phyloP scores from a whole-genome alignment of 345 rosid genomes.

The Theobroma cacao region DNA sequence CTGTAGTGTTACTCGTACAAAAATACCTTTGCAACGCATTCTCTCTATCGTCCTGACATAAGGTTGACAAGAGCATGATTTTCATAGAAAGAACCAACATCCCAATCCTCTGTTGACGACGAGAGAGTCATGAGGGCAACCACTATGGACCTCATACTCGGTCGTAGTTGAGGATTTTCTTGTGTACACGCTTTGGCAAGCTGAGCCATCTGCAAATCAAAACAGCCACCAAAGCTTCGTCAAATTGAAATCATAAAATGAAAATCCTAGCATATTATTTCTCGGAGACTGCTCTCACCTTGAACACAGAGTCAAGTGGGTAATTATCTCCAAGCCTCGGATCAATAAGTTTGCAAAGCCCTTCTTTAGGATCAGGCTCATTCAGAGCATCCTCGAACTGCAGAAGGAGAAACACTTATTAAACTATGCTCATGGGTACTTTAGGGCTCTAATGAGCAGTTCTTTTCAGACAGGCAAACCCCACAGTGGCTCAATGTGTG shows the following conservation, averaged over 20 bases:
- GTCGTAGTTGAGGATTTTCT: conserved; percentile 74
- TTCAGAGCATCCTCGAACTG: conserved; percentile 79
- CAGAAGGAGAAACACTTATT: neutral
- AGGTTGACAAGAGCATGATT: conserved; percentile 67
- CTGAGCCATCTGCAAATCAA: conserved; percentile 73
- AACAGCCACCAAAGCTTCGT: conserved; percentile 3
- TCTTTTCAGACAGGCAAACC: neutral
- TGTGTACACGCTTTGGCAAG: conserved; percentile 87
- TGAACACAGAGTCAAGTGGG: conserved; percentile 64
- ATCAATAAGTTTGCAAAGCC: conserved; percentile 59
- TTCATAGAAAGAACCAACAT: conserved; percentile 61
- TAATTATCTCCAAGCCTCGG: conserved; percentile 72
- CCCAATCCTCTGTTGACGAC: conserved; percentile 84
- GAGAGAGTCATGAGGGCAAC: conserved; percentile 86
- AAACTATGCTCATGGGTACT: neutral
- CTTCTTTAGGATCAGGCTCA: conserved; percentile 57
- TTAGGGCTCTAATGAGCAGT: neutral
- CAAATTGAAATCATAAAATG: neutral
- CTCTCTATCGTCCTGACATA: conserved; percentile 71
- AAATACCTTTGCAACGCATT: neutral
- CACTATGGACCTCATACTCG: conserved; percentile 86
- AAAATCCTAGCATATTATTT: neutral
- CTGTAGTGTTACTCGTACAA: neutral
- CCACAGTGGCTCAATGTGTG: neutral
- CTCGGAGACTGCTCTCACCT: conserved; percentile 41